Base-by-base conservation (phyloP, 331 rosid species). In the Prunus yedoensis region DNA sequence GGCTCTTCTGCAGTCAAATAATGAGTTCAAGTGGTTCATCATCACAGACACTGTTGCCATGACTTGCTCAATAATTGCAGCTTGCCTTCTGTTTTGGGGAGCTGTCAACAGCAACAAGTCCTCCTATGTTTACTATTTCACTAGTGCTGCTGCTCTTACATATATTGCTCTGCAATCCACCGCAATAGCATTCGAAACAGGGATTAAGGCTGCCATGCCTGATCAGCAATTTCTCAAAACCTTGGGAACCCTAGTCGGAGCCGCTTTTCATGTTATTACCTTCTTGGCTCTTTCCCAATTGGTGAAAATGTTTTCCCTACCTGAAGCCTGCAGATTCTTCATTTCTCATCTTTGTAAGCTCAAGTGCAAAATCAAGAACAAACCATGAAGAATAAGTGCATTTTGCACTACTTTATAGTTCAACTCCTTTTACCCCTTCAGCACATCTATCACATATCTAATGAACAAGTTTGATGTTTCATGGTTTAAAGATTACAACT, bases 11-110 rank as follows among this genome's bases (percentile, higher is more conserved):
- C 8, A 49, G 18, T 68, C 59, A 50, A 68, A 49, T 25, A 2
- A 25, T 28, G 0, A 17, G 0, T n/a, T 51, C 60, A 27, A 17
- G 32, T 7, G 11, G 4, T 69, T 69, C 45, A 50, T 69, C 7
- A 4, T 51, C 16, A 5, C 45, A 17, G 74, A 69, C 60, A 51
- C 49, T 1, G 8, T 69, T 51, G 74, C 61, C 0, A 50, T 51
- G 74, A 30, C 61, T 15, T 27, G 60, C 47, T 69, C 74, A 49
- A 28, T 69, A 28, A 69, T n/a, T 18, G 74, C 47, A 17, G 47
- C 60, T 69, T 49, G 74, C 49, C 60, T 69, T 32, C 16, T 69
- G 7, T 69, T 69, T 2, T 10, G 28, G 49, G 61, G 74, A 49
- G n/a, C 62, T 23, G 28, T 69, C 17, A 45, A 49, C 3, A 4